Conservation (phyloP, 2,329 filamentous ascomycete genomes). For the Escovopsis sp. region DNA sequence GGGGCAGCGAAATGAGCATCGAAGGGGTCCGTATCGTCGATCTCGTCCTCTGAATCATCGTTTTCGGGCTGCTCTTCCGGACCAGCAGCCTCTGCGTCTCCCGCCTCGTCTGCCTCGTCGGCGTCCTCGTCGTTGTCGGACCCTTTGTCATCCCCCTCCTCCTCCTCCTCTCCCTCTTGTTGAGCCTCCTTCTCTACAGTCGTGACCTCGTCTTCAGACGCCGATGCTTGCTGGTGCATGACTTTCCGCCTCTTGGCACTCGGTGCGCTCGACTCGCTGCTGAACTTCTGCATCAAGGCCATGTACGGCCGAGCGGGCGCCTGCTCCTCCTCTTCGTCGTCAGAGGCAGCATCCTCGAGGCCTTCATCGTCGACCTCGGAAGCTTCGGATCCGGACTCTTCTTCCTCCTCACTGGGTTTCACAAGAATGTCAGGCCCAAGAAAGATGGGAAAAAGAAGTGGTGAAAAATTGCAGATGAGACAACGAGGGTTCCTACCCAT, state of each 20-base stretch:
- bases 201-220: slow-evolving; percentile 9
- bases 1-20: slow-evolving; percentile 63
- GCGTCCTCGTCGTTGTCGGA: slow-evolving; percentile 14
- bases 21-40: slow-evolving; percentile 54
- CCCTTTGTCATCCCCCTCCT: slow-evolving; percentile 26
- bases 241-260: slow-evolving; percentile 44
- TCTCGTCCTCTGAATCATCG: slow-evolving; percentile 33
- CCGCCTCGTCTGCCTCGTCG: slow-evolving; percentile 11
- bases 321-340: slow-evolving; percentile 31
- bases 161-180: slow-evolving; percentile 13
- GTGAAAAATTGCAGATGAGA: background rate
- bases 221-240: slow-evolving; percentile 20
- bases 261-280: slow-evolving; percentile 28
- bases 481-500: slow-evolving; percentile 6
- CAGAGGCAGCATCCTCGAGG: slow-evolving; percentile 24
- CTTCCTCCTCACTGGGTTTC: background rate
- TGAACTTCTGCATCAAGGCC: slow-evolving; percentile 43
- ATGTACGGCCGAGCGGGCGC: slow-evolving; percentile 36
- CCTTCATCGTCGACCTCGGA: slow-evolving; percentile 22
- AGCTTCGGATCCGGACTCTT: slow-evolving; percentile 8
- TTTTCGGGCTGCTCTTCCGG: slow-evolving; percentile 18
- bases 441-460: no score
- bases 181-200: slow-evolving; percentile 9
- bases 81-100: slow-evolving; percentile 4
- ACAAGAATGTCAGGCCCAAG: no score